Evolutionary conservation across 768 basidiomycete genomes (phyloP), one percentile per base, ranked within the genome.

Genomic region (Russula dissimulans): DNA sequence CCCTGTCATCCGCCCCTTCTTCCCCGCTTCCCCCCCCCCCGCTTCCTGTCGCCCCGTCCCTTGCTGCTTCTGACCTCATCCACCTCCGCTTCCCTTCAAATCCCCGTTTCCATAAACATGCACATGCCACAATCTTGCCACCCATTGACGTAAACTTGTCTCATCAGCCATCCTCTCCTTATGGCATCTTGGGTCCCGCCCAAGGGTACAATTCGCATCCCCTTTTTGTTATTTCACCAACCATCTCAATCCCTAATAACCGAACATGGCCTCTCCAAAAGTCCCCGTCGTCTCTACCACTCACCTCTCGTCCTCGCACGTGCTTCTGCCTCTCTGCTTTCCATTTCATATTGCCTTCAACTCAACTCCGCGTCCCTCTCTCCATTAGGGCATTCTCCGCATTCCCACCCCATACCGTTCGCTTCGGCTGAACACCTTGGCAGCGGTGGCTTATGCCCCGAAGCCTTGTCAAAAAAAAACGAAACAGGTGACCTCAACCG

Each of bases 341-440:
- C 18, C 39, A 62, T 62, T 62, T 61, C 60, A 57, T 57, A 53
- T 61, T 51, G 43, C 52, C 22, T 47, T 7, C 56, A 62, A 62
- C 59, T 57, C 46, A 52, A 12, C 55, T 29, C 14, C 29, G 22
- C 22, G 17, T 34, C 48, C 11, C 45, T 34, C 52, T 38, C 44
- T 47, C 36, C 38, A 47, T 59, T 52, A 26, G 17, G 22, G 18
- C 1, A 42, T 34, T 29, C 8, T 55, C 54, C 44, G 32, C 9
- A 15, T 36, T 43, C 29, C 41, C 32, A 22, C 18, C 31, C 3
- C 36, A 5, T 41, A 41, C 7, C 26, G 1, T 38, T 46, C 22
- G 10, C 44, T 56, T 48, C 46, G 47, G n/a, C 48, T 44, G 32
- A 49, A n/a, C 18, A 39, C 43, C 41, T 26, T 44, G 1, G 42